Conservation (phyloP, 1,284 basidiomycete genomes). For the Dichomitus squalens region DNA sequence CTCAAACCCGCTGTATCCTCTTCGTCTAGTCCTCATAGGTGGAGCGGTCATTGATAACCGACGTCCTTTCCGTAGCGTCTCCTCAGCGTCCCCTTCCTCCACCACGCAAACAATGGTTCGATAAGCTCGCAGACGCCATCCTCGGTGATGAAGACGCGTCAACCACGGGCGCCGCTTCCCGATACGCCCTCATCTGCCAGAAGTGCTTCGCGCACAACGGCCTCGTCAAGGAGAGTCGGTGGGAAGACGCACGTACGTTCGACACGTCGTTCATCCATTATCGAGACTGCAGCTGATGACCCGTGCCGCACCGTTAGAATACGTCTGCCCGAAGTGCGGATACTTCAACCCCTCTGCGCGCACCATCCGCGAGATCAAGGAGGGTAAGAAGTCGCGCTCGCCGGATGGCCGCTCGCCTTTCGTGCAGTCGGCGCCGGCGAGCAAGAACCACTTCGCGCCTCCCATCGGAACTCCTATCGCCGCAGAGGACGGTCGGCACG, state of each 20-base stretch:
- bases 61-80: conserved; percentile 27
- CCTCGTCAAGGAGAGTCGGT: conserved; percentile 86
- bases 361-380: conserved; percentile 37
- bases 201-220: conserved; percentile 96
- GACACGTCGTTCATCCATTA: not conserved
- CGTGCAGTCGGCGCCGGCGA: not conserved
- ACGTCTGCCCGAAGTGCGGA: conserved; percentile 75
- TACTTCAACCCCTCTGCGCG: conserved; percentile 67
- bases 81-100: conserved; percentile 51
- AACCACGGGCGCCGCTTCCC: conserved; percentile 48
- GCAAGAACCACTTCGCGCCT: conserved; percentile 11
- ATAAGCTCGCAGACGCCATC: conserved; percentile 85
- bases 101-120: conserved; percentile 83
- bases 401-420: conserved; percentile 10
- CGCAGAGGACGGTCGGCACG: not conserved
- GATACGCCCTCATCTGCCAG: conserved; percentile 94
- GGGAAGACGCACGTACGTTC: conserved; percentile 85
- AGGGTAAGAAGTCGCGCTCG: conserved; percentile 20
- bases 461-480: conserved; percentile 5
- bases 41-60: not conserved
- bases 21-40: no score
- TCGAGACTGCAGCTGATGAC: not conserved
- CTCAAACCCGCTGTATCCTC: not conserved
- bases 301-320: conserved; percentile 48
- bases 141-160: conserved; percentile 80